Evolutionary conservation across 164 flowering plant genomes (phyloP), one percentile per base, ranked within the genome.

Genomic region (Taxillus chinensis): DNA sequence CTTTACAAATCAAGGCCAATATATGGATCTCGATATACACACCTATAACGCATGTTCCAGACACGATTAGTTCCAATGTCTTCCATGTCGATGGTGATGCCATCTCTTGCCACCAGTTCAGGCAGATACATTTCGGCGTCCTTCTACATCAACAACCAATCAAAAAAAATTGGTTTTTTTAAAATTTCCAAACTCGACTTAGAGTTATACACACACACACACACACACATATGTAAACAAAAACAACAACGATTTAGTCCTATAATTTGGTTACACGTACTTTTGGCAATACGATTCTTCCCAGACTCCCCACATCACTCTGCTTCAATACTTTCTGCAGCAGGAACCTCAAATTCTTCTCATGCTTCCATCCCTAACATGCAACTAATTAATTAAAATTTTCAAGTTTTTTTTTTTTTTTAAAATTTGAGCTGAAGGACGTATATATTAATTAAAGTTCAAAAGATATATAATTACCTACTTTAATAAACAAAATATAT

Each of bases 31-130:
- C 27, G 27, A 27, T 27, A 27, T 27, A 27, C 27, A 27, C 70
- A 92, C 99, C 98, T 91, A 63, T 95, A 91, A 39, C 96, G 93
- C 99, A 95, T 91, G 79, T 89, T 89, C 99, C 99, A 95, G 7
- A 89, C 82, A 1, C 87, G 86, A 57, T 95, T 87, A 15, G 95
- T 95, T 56, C 96, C 98, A 45, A 95, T 95, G 65, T 95, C 99
- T 70, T 91, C 99, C 93, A 95, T 86, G 49, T 89, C 77, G 17
- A 95, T 82, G 55, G 96, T 64, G 54, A 95, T 89, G 37, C 99
- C 98, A 63, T 95, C 99, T 66, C 96, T 87, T n/a, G 96, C 86
- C 57, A 85, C 96, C 59, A 95, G 78, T 60, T 87, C 89, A 4
- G 99, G 99, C 5, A 95, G 83, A 76, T 95, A 89, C 2, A 80